A percentile compares a stretch with the other conserved stretches of the same genome.
These are phyloP conservation scores for Claviceps digitariae DNA, from an alignment of 2,329 filamentous ascomycete species.

Conservation along the genomic window DNA sequence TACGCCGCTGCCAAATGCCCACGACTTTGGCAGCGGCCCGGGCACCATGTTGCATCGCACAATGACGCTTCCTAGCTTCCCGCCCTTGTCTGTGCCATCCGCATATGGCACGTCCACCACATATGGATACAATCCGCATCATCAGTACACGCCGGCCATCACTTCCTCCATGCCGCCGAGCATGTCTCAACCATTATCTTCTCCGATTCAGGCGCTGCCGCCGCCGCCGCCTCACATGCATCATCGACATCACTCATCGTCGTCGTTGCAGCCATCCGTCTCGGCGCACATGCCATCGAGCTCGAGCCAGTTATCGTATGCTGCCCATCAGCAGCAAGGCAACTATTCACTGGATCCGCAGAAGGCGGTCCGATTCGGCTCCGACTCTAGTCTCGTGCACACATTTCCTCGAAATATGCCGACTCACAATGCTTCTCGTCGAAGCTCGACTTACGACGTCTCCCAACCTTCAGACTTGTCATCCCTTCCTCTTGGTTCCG, in stretches of 20 bases:
- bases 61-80: conserved; percentile 13
- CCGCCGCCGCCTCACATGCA: not conserved
- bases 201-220: not conserved
- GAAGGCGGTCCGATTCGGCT: conserved; percentile 7
- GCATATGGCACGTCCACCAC: not conserved
- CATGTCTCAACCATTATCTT: conserved; percentile 3
- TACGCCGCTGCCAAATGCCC: conserved; percentile 4
- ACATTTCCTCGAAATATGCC: conserved; percentile 15
- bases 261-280: conserved; percentile 8
- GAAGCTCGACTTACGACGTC: conserved; percentile 11
- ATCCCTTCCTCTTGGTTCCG: conserved; percentile 4
- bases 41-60: conserved; percentile 13
- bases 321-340: conserved; percentile 7
- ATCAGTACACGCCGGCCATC: conserved; percentile 4
- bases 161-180: conserved; percentile 2
- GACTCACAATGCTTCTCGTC: conserved; percentile 8
- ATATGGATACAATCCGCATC: conserved; percentile 7
- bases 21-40: conserved; percentile 6
- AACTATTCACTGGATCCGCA: conserved; percentile 12
- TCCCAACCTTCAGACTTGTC: conserved; percentile 8
- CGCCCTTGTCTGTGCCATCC: not conserved
- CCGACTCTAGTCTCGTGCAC: conserved; percentile 9
- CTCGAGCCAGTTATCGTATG: conserved; percentile 1
- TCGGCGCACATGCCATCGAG: conserved; percentile 6
- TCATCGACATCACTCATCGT: conserved; percentile 5